A percentile compares a stretch with the other conserved stretches of the same genome.
Conservation (phyloP, 2,329 filamentous ascomycete species). For the Ascocoryne sarcoides region DNA sequence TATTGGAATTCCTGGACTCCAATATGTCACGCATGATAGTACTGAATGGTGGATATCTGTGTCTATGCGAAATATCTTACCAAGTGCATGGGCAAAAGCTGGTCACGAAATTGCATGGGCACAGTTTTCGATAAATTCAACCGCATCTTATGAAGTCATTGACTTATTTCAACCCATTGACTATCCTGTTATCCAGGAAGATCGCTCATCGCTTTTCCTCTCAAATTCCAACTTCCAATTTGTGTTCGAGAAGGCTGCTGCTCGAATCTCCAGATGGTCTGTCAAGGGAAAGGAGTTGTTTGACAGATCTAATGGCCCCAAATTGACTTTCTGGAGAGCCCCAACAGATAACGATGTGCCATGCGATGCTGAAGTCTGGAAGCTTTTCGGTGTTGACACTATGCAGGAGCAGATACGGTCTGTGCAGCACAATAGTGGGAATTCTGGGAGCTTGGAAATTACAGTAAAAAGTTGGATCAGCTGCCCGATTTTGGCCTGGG, state of each 20-base stretch:
- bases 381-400: constrained; percentile 39
- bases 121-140: constrained; percentile 35
- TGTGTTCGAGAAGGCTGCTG: constrained; percentile 6
- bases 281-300: constrained; percentile 12
- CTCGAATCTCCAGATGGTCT: constrained; percentile 5
- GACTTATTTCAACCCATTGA: constrained; percentile 12
- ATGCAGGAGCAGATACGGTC: constrained; percentile 40
- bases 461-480: constrained; percentile 41
- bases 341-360: constrained; percentile 57
- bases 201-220: neutral
- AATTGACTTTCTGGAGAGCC: constrained; percentile 52
- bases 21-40: constrained; percentile 5
- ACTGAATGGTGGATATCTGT: constrained; percentile 11
- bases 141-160: constrained; percentile 9
- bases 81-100: constrained; percentile 41
- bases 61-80: constrained; percentile 33
- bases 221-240: constrained; percentile 6
- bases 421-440: constrained; percentile 26
- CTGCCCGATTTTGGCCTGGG: constrained; percentile 55
- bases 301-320: constrained; percentile 30
- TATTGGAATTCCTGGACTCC: constrained; percentile 28
- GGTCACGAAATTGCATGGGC: constrained; percentile 48
- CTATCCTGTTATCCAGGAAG: constrained; percentile 13
- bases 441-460: constrained; percentile 29
- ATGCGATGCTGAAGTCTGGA: constrained; percentile 48